phyloP scores from a whole-genome alignment of 306 rosid species.

The Phaseolus lunatus region DNA sequence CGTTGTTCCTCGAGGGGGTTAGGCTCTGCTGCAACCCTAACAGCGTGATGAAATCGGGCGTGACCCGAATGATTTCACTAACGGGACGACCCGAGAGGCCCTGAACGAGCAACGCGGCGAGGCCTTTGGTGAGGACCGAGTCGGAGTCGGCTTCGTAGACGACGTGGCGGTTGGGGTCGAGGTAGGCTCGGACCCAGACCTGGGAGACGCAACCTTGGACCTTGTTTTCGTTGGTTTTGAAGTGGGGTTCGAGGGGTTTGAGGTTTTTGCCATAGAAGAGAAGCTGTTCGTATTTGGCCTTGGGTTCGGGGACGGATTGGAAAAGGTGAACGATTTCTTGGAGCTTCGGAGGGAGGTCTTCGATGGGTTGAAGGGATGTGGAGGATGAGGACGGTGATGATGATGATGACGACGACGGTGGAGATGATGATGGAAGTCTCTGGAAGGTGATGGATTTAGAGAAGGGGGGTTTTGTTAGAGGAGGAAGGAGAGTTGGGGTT shows the following conservation, averaged over 20 bases:
- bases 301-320: constrained; percentile 81
- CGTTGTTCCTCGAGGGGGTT: constrained; percentile 90
- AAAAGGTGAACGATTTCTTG: constrained; percentile 84
- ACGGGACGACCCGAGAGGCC: constrained; percentile 85
- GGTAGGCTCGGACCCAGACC: constrained; percentile 96
- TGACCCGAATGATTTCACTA: constrained; percentile 62
- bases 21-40: constrained; percentile 95
- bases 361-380: constrained; percentile 72
- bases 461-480: constrained; percentile 39
- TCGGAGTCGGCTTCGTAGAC: constrained; percentile 93
- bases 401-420: constrained; percentile 45
- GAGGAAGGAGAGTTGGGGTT: neutral
- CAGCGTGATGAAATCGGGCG: constrained; percentile 76
- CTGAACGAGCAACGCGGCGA: constrained; percentile 84
- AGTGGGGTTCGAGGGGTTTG: constrained; percentile 70
- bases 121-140: constrained; percentile 84
- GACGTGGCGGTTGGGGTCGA: constrained; percentile 67
- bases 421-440: constrained; percentile 51
- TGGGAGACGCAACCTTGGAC: constrained; percentile 98
- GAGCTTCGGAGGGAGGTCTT: constrained; percentile 96
- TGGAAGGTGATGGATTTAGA: constrained; percentile 71
- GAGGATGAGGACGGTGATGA: constrained; percentile 48
- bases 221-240: constrained; percentile 76
- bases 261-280: constrained; percentile 88
- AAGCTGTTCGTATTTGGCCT: constrained; percentile 90